Evolutionary conservation across 2,329 filamentous ascomycete species (phyloP).

Genomic region (Trichoderma guizhouense): DNA sequence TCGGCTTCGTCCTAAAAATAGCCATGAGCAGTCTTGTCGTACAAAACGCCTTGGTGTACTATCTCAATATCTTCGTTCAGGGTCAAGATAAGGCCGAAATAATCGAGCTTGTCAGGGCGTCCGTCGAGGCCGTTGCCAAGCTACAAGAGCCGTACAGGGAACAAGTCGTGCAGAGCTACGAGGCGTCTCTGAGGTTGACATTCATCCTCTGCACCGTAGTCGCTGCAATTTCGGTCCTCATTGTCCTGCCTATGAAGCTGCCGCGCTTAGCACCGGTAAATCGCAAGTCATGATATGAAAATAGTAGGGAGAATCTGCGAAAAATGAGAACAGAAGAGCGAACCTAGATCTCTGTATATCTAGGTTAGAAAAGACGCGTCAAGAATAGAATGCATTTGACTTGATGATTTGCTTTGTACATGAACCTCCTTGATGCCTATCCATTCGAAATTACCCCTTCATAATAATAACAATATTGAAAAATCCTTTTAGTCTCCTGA

Average conservation of each 20-base stretch:
- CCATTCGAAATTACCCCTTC: constrained; percentile 4
- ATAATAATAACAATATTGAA: not conserved
- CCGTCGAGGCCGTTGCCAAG: constrained; percentile 51
- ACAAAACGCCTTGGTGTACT: constrained; percentile 64
- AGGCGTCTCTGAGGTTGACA: constrained; percentile 46
- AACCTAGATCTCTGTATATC: not conserved
- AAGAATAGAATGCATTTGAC: not conserved
- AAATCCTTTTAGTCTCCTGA: not conserved
- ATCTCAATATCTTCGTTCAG: constrained; percentile 56
- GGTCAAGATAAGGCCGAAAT: constrained; percentile 56
- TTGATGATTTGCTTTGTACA: constrained; percentile 7
- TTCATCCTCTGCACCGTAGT: constrained; percentile 45
- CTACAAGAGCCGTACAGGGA: constrained; percentile 46
- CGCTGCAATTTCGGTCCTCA: constrained; percentile 44
- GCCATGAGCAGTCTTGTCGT: constrained; percentile 67
- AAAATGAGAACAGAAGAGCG: not conserved
- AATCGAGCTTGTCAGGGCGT: constrained; percentile 50
- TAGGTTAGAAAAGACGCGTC: not conserved
- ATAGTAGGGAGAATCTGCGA: not conserved
- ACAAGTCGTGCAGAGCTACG: constrained; percentile 56
- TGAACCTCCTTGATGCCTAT: constrained; percentile 1
- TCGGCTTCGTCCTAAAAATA: constrained; percentile 73
- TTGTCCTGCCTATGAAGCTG: constrained; percentile 52
- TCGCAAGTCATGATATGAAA: constrained; percentile 12
- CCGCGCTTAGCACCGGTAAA: constrained; percentile 49